phyloP scores from a whole-genome alignment of 768 basidiomycete genomes.

The Phlegmacium glaucopus region DNA sequence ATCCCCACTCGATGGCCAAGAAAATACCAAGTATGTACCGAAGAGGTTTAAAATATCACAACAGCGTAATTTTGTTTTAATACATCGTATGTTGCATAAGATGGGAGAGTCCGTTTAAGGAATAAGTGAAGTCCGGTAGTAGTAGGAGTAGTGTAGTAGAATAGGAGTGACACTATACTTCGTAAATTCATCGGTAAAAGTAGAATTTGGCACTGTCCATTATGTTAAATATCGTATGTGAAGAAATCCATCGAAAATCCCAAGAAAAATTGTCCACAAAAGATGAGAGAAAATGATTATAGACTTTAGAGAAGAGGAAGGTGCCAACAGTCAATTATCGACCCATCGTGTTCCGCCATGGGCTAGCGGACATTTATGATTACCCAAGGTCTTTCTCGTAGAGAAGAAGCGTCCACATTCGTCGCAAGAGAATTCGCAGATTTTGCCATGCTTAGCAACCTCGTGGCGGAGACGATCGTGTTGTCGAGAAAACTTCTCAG shows the following conservation, averaged over 20 bases:
- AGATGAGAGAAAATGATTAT: background rate
- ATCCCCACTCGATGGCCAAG: no score
- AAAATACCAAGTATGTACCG: no score
- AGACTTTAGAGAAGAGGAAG: background rate
- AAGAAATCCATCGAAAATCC: constrained; percentile 5
- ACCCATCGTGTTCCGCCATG: constrained; percentile 50
- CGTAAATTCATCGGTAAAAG: no score
- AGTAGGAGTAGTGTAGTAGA: no score
- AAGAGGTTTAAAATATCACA: no score
- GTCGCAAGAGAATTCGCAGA: constrained; percentile 51
- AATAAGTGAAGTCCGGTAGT: no score
- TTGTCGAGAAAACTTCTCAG: constrained; percentile 52
- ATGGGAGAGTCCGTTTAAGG: no score
- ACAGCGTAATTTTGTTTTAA: no score
- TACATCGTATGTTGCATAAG: no score
- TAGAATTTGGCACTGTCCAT: no score
- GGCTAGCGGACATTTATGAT: constrained; percentile 54
- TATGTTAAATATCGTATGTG: no score
- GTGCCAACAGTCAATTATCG: constrained; percentile 20
- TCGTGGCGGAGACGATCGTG: constrained; percentile 57
- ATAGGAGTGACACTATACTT: no score
- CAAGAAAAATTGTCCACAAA: constrained; percentile 4
- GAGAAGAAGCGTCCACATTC: constrained; percentile 55
- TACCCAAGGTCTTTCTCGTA: constrained; percentile 46
- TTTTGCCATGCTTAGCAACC: constrained; percentile 53